phyloP scores from a whole-genome alignment of 306 rosid genomes.

The Lathyrus aphaca region DNA sequence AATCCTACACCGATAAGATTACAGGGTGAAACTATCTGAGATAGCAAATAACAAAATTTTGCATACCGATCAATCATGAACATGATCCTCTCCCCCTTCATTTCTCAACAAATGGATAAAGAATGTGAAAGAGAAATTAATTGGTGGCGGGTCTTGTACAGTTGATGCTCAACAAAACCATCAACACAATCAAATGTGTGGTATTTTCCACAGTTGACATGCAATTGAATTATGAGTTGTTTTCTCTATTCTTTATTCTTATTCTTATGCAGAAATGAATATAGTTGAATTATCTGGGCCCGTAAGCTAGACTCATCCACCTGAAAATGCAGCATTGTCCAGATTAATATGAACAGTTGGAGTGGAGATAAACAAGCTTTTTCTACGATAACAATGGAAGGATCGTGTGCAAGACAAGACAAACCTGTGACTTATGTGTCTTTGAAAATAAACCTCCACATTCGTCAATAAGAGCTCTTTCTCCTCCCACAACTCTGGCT shows the following conservation, averaged over 20 bases:
- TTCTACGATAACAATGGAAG: neutral
- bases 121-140: constrained; percentile 37
- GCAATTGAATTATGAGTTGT: constrained; percentile 32
- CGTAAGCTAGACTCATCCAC: constrained; percentile 83
- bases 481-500: constrained; percentile 70
- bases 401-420: constrained; percentile 20
- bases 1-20: constrained; percentile 13
- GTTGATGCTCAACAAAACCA: constrained; percentile 24
- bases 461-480: constrained; percentile 71
- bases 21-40: constrained; percentile 24
- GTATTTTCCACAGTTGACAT: constrained; percentile 33
- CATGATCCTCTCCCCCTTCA: constrained; percentile 38
- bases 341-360: constrained; percentile 21
- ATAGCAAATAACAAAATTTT: constrained; percentile 7
- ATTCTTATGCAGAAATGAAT: constrained; percentile 36
- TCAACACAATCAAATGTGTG: constrained; percentile 33
- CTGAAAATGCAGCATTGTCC: constrained; percentile 48
- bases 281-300: constrained; percentile 67
- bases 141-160: constrained; percentile 17
- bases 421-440: constrained; percentile 68
- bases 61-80: constrained; percentile 27
- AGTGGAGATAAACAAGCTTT: neutral
- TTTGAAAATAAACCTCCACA: constrained; percentile 61
- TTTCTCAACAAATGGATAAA: constrained; percentile 39
- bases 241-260: constrained; percentile 24